Conservation (phyloP, 805 yeast species). For the Lachancea waltii region DNA sequence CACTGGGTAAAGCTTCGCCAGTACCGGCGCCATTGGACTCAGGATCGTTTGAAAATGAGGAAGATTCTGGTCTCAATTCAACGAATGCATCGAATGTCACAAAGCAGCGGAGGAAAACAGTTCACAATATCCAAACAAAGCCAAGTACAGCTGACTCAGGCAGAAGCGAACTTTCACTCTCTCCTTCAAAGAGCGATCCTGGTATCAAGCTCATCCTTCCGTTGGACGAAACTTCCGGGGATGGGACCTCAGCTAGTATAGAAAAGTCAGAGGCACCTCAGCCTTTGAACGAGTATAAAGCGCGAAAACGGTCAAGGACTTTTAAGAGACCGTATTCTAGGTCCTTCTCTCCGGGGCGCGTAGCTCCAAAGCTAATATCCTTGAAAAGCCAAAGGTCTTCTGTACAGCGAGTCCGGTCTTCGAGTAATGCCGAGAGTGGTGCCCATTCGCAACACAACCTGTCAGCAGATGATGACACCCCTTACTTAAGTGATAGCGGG, state of each 20-base stretch:
- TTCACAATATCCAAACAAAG: not conserved
- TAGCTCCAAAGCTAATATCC: slow-evolving; percentile 22
- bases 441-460: not conserved
- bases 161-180: not conserved
- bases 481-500: not conserved
- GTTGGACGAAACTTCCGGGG: not conserved
- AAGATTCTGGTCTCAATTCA: not conserved
- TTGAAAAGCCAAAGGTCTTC: slow-evolving; percentile 16
- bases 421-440: slow-evolving; percentile 4
- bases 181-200: slow-evolving; percentile 6
- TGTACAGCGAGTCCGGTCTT: slow-evolving; percentile 14
- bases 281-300: slow-evolving; percentile 16
- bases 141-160: not conserved
- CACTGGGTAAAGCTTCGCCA: slow-evolving; percentile 12
- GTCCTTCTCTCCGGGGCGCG: slow-evolving; percentile 25
- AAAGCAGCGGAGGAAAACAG: slow-evolving; percentile 2
- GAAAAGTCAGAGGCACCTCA: too few species aligned
- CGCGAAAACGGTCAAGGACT: slow-evolving; percentile 23
- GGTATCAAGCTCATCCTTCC: not conserved
- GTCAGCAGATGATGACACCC: slow-evolving; percentile 2
- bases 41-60: not conserved
- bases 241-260: not conserved
- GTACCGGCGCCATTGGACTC: slow-evolving; percentile 3
- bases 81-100: not conserved
- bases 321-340: slow-evolving; percentile 22